These are phyloP conservation scores for Yarrowia sp. DNA, from an alignment of 805 yeast genomes.

Conservation along the genomic window DNA sequence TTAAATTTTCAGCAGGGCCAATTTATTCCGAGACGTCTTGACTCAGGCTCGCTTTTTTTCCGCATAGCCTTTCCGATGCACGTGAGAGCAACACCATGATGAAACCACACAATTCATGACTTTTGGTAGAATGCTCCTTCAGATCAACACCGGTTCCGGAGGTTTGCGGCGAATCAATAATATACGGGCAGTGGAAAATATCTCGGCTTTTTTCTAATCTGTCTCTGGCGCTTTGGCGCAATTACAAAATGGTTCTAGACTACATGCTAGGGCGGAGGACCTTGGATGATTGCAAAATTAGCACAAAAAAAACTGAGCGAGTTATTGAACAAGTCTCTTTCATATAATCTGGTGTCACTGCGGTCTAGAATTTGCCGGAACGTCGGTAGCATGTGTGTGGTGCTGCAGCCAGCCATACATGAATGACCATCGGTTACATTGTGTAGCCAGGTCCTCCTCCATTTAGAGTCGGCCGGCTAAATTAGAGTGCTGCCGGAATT, in stretches of 20 bases:
- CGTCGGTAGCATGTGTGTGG: not conserved
- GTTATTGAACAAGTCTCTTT: not conserved
- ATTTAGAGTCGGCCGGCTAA: conserved; percentile 9
- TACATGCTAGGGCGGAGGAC: not conserved
- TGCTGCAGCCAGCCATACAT: not conserved
- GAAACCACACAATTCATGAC: not conserved
- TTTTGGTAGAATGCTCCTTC: no score
- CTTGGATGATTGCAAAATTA: not conserved
- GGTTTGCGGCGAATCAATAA: not conserved
- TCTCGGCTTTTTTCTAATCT: not conserved
- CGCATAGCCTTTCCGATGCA: conserved; percentile 22
- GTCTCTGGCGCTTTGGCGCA: not conserved
- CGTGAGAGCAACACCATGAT: conserved; percentile 1
- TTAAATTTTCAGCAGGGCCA: not conserved
- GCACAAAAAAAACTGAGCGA: not conserved
- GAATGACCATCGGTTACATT: not conserved
- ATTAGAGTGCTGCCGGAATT: conserved; percentile 8
- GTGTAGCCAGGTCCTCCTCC: not conserved
- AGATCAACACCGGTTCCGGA: no score
- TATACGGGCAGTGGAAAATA: not conserved
- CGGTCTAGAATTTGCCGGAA: not conserved
- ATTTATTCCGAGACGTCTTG: conserved; percentile 17
- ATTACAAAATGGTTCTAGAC: not conserved
- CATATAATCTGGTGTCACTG: not conserved
- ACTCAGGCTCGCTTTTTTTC: conserved; percentile 23